Base-by-base conservation (phyloP, 108 stramenopile genomes). In the Bacterosira constricta region DNA sequence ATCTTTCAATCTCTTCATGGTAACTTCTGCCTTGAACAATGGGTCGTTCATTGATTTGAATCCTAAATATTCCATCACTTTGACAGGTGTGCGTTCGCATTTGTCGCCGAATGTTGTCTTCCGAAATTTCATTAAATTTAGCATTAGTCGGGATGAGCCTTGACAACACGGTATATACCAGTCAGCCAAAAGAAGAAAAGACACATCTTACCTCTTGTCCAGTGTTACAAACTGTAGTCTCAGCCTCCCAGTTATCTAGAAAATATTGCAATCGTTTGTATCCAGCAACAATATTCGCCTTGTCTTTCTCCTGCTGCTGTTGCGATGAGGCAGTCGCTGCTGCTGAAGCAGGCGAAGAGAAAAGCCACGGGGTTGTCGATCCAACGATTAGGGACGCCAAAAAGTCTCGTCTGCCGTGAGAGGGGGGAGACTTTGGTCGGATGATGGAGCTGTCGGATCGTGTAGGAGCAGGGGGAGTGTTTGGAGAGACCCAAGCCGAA, bases 11-110 rank as follows among this genome's bases (percentile, higher is more conserved):
- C 93, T 79, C 23, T 68, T 61, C 73, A 92, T 65, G 6, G 89
- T 82, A 17, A 84, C 83, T 30, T 94, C 93, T 3, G 86, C 93
- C 26, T 83, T 82, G 73, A 87, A 94, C 21, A 94, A 62, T 35
- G 93, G 93, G 52, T 94, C 88, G 4, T 75, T 81, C 18, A 66
- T 92, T 9, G 79, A 80, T 38, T 88, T 90, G 63, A 62, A 94
- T 13, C 93, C 93, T 25, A 94, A 36, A 63, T 91, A 91, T 9
- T 87, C 88, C 90, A 90, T 90, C 10, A 94, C 93, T 31, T 87
- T 90, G 13, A 75, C 11, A 1, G 93, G 93, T 9, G 85, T 90
- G 15, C 93, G 86, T 53, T 94, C 90, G 46, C 93, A 94, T 34
- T 50, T 79, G 52, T 80, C 69, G 0, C 76, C 81, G 44, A 75